Evolutionary conservation across 208 protist genomes (phyloP), one percentile per base, ranked within the genome.

Genomic region (Crithidia expoeki): DNA sequence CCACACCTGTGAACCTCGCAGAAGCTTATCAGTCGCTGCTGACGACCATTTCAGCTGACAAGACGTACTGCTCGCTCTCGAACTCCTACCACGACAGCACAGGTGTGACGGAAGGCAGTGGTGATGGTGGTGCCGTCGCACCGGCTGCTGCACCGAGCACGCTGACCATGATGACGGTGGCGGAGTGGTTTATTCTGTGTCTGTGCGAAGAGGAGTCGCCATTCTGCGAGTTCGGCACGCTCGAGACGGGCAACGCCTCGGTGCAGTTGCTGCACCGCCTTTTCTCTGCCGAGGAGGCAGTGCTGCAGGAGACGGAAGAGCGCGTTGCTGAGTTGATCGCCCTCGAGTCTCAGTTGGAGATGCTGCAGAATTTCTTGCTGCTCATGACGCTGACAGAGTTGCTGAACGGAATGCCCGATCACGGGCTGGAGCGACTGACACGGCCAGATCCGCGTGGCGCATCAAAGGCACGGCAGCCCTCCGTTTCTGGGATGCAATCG

Each of bases 141-240:
- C 9, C 9, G 10, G 49, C 21, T 23, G 70, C 40, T 2, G 74
- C 74, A 1, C 32, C 89, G 34, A 63, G 70, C 16, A 66, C 79
- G 12, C 65, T 68, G n/a, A 77, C 72, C 25, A 66, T 71, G 27
- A 85, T 83, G 68, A 83, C 70, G 4, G 62, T 79, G 12, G 80
- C 85, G n/a, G 86, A 90, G 59, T 84, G 81, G 53, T 92, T 96
- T 47, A 66, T 76, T 33, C 77, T 92, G 46, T 92, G 86, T 65
- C 76, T 93, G 47, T 44, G 59, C n/a, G 75, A 85, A 63, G 86
- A 94, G 74, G 80, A 89, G 46, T 91, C 84, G 23, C 75, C 74
- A 14, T 94, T 86, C 74, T 85, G 74, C 38, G 85, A 76, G 44
- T 67, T 64, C 1, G 72, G 72, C 21, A 64, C 36, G 27, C 65